Base-by-base conservation (phyloP, 177 flowering plant genomes). In the Vitis hybrid region DNA sequence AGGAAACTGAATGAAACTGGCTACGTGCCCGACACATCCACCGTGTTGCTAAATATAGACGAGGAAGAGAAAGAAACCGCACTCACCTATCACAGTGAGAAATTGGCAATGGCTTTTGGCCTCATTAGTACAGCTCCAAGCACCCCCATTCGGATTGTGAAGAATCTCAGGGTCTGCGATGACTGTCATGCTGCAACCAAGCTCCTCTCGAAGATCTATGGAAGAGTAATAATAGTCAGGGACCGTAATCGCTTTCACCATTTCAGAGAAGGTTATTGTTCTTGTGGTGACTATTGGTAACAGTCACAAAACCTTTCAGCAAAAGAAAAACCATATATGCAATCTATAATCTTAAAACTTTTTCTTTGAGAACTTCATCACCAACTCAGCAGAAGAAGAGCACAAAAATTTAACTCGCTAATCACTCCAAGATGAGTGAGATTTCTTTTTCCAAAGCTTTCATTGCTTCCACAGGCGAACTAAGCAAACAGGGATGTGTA, bases 61-160 rank as follows among this genome's bases (percentile, higher is more conserved):
- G 86, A 86, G 68, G 88, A 84, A 78, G 88, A 87, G 77, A 85
- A 83, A 75, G 90, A 87, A 76, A 77, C 77, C 2, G 79, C 83
- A 17, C 81, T 84, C 63, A 59, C 63, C 53, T 78, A 69, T 67
- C 89, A 87, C 68, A 85, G 86, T 68, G 88, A 86, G 74, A 87
- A 81, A 71, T 63, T 85, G 65, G 87, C 90, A 2, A 84, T 84
- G 77, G 89, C 89, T 10, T 85, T 82, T 51, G 86, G 86, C 56
- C 81, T 85, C 20, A 81, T 84, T 61, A 84, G 82, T 60, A 81
- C 86, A 31, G 69, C 81, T 61, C 74, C 87, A 50, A 72, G 77
- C 59, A 71, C 76, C 5, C 81, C 83, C 6, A 82, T 85, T 71
- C 78, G 82, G 17, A 70, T 85, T 33, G 79, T 84, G 65, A 85